phyloP scores from a whole-genome alignment of 495 filamentous ascomycete genomes.

The Penicillium subrubescens region DNA sequence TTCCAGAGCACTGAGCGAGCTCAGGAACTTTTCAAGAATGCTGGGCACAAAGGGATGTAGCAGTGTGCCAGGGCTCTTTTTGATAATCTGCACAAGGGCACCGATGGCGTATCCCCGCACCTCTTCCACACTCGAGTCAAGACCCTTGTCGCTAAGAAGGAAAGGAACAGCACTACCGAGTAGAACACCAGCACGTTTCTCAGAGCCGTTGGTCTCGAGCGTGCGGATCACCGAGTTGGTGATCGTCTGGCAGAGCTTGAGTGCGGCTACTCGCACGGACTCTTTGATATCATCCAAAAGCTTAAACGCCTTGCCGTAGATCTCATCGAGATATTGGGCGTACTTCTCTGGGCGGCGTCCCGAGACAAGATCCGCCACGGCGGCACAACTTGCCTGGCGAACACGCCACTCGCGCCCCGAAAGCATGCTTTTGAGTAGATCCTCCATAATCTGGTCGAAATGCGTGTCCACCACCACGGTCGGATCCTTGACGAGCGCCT shows the following conservation, averaged over 20 bases:
- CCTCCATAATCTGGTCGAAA: slow-evolving; percentile 83
- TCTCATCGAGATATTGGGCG: slow-evolving; percentile 77
- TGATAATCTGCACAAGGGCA: slow-evolving; percentile 84
- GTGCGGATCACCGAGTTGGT: slow-evolving; percentile 80
- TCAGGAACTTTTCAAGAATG: slow-evolving; percentile 78
- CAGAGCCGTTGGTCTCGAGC: slow-evolving; percentile 77
- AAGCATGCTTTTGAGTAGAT: slow-evolving; percentile 81
- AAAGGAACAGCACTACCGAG: slow-evolving; percentile 85
- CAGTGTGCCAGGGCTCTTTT: slow-evolving; percentile 70
- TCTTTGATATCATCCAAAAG: slow-evolving; percentile 91
- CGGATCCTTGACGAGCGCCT: slow-evolving; percentile 82
- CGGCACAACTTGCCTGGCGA: slow-evolving; percentile 87
- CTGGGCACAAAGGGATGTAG: slow-evolving; percentile 78
- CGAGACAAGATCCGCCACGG: slow-evolving; percentile 82
- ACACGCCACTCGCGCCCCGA: slow-evolving; percentile 86
- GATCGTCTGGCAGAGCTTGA: slow-evolving; percentile 77
- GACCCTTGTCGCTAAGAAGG: slow-evolving; percentile 81
- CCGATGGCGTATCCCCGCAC: slow-evolving; percentile 72
- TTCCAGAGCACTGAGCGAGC: slow-evolving; percentile 82
- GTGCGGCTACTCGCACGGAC: slow-evolving; percentile 77
- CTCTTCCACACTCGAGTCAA: slow-evolving; percentile 84
- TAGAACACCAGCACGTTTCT: slow-evolving; percentile 72
- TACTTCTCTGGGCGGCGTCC: slow-evolving; percentile 76
- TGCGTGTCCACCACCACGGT: slow-evolving; percentile 68
- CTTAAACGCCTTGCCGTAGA: slow-evolving; percentile 81